Evolutionary conservation across 192 early-diverging fungal species (phyloP), one percentile per base, ranked within the genome.

Genomic region (Backusella macrospora): DNA sequence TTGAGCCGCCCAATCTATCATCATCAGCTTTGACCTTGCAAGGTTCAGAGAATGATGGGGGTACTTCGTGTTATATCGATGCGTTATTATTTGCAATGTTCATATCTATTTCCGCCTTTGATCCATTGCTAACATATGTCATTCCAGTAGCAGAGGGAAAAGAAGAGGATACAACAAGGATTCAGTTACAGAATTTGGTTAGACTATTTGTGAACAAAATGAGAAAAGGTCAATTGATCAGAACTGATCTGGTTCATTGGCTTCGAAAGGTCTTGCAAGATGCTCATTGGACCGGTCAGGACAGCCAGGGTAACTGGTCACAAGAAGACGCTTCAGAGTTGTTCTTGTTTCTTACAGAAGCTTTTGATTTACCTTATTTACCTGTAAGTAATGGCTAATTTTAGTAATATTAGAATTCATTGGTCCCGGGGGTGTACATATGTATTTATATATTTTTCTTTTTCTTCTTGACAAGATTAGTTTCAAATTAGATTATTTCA

Each of bases 401-500:
- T 48, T 18, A 15, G 6, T 52, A 18, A n/a, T 52, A 9, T 18
- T 8, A 8, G 5, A 18, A 7, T 18, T 52, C 7, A 18, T 18
- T 52, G 18, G 18, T 10, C 26, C 21, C 21, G 21, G n/a, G n/a
- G 52, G 18, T 5, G 52, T 21, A 26, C n/a, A 55, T 21, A 23
- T 43, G 9, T 12, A 0, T 23, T 8, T 43, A 23, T 14, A 26
- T 59, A 23, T 59, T 49, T 49, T 49, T 48, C 45, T 47, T 48
- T n/a, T n/a, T n/a, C n/a, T n/a, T 55, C 9, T 12, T 55, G 52
- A 59, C 52, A 59, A 59, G n/a, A 65, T 40, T 40, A 65, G 63
- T 65, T 65, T 65, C 63, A 65, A 39, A 40, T 65, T 65, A 34
- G 63, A 65, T 65, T 65, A 18, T 40, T 65, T n/a, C 63, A 65